Evolutionary conservation across 306 rosid species (phyloP).

Genomic region (Malus fusca): DNA sequence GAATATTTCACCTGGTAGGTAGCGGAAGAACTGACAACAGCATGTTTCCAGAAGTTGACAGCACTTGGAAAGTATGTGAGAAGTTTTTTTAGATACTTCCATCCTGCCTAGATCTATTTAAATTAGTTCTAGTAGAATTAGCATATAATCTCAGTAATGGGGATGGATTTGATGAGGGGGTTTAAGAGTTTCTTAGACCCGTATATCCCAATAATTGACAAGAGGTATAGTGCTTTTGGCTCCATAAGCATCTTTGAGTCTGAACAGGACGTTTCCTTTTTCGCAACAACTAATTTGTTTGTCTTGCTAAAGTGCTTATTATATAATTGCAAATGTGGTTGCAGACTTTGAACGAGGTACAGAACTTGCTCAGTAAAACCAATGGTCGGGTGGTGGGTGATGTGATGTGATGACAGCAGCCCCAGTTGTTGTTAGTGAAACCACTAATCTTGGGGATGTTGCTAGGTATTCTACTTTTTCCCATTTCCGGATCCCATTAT

Average conservation of each 20-base stretch:
- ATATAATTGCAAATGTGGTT: not conserved
- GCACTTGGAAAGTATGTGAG: slow-evolving; percentile 77
- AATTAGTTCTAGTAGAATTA: not conserved
- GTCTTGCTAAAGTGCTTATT: slow-evolving; percentile 1
- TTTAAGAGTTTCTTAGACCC: not conserved
- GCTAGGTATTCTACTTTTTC: slow-evolving; percentile 53
- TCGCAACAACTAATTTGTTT: not conserved
- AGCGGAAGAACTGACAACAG: slow-evolving; percentile 43
- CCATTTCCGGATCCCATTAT: not conserved
- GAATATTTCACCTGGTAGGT: slow-evolving; percentile 41
- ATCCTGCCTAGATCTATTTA: no score
- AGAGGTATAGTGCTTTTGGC: not conserved
- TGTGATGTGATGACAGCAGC: slow-evolving; percentile 87
- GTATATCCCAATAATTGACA: not conserved
- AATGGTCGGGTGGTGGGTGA: slow-evolving; percentile 85
- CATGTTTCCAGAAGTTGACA: slow-evolving; percentile 92
- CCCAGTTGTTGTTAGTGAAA: slow-evolving; percentile 83
- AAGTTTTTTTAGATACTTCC: not conserved
- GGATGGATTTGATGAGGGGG: not conserved
- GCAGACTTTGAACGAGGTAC: slow-evolving; percentile 94
- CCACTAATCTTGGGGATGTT: slow-evolving; percentile 88
- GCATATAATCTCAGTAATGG: not conserved
- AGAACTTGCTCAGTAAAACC: slow-evolving; percentile 72
- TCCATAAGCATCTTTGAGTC: not conserved
- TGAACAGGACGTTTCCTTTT: not conserved